Conservation (phyloP, 495 filamentous ascomycete genomes). For the Hypoxylon lienhwacheense region DNA sequence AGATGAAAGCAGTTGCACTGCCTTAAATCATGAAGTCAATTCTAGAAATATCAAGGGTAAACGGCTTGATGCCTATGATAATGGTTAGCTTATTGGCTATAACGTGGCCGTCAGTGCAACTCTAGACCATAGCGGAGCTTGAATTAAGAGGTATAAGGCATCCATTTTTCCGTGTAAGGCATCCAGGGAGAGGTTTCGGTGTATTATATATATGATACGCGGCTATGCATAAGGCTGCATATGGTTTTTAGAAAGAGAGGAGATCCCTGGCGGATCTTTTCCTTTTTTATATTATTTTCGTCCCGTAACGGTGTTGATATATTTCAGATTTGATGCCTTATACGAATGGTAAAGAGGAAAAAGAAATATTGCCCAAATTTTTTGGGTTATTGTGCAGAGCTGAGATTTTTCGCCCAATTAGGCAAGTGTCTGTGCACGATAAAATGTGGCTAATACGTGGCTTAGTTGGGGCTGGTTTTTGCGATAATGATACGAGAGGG, state of each 20-base stretch:
- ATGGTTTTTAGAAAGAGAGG: background rate
- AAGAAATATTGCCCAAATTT: too few relatives aligned
- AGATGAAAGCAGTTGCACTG: constrained; percentile 10
- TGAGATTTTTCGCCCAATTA: too few relatives aligned
- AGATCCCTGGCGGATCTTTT: background rate
- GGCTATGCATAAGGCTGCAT: background rate
- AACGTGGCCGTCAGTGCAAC: background rate
- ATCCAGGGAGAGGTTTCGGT: constrained; percentile 2
- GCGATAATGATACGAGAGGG: too few relatives aligned
- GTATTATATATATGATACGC: background rate
- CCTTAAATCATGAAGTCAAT: background rate
- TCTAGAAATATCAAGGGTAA: too few relatives aligned
- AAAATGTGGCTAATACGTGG: background rate
- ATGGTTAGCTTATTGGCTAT: constrained; percentile 2
- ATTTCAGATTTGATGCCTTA: constrained; percentile 19
- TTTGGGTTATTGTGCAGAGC: too few relatives aligned
- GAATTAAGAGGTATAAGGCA: constrained; percentile 19
- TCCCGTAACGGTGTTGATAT: too few relatives aligned
- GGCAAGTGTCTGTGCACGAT: background rate
- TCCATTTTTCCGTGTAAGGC: constrained; percentile 21
- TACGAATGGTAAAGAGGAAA: constrained; percentile 7
- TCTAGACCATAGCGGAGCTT: background rate
- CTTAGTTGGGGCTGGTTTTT: background rate
- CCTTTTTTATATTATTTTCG: background rate
- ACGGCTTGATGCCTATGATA: background rate